A percentile compares a stretch with the other conserved stretches of the same genome.
Evolutionary conservation across 805 yeast species (phyloP).

Genomic region (Candida vartiovaarae): DNA sequence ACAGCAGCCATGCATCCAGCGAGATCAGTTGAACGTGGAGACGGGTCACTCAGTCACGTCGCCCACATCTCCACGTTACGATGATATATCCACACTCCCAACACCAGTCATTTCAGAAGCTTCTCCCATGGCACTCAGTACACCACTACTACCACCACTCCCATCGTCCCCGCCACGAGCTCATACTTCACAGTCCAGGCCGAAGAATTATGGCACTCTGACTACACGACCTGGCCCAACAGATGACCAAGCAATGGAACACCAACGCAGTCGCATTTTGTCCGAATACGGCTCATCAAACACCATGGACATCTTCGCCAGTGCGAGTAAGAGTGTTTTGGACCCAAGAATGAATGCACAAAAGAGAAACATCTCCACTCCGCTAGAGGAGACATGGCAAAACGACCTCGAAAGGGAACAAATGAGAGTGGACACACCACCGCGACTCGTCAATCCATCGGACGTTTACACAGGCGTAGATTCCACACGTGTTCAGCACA

Average conservation of each 20-base stretch:
- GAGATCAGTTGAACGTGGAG: no score
- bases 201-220: conserved; percentile 16
- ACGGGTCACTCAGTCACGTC: conserved; percentile 2
- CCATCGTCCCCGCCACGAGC: not conserved
- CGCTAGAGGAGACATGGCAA: conserved; percentile 1
- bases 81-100: conserved; percentile 36
- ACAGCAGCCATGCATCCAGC: no score
- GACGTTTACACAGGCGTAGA: conserved; percentile 14
- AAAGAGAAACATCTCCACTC: conserved; percentile 16
- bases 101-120: conserved; percentile 32
- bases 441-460: not conserved
- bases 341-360: conserved; percentile 7
- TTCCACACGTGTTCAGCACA: conserved; percentile 5
- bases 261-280: conserved; percentile 21
- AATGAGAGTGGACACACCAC: no score
- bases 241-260: not conserved
- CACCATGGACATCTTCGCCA: conserved; percentile 5
- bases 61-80: conserved; percentile 25
- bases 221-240: conserved; percentile 7
- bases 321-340: not conserved
- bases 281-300: conserved; percentile 32
- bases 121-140: conserved; percentile 2
- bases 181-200: not conserved
- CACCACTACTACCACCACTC: not conserved
- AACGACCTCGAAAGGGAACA: conserved; percentile 9